These are phyloP conservation scores for Planoprotostelium fungivorum DNA, from an alignment of 78 protist species.

Conservation along the genomic window DNA sequence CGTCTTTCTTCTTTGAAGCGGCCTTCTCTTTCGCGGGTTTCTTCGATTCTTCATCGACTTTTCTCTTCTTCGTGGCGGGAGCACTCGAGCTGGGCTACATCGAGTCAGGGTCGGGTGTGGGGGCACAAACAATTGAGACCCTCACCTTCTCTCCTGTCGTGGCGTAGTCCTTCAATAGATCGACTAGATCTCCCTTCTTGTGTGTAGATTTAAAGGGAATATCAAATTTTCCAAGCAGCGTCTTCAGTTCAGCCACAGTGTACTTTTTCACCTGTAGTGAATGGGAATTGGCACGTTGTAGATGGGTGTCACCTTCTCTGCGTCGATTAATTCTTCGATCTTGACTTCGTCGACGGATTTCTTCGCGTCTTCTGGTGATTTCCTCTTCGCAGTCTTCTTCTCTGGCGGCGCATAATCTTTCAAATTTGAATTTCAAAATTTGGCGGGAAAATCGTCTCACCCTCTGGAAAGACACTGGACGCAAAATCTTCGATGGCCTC, in stretches of 20 bases:
- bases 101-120: no score
- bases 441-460: no score
- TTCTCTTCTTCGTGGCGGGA: no score
- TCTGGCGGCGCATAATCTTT: neutral
- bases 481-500: constrained; percentile 12
- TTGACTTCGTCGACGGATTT: neutral
- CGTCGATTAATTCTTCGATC: neutral
- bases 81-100: no score
- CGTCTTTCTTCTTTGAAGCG: no score
- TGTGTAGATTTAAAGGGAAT: neutral
- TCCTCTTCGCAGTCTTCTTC: neutral
- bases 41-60: no score
- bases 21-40: no score
- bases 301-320: constrained; percentile 12
- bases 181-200: neutral
- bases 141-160: neutral
- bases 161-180: neutral
- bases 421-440: no score
- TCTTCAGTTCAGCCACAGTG: constrained; percentile 16
- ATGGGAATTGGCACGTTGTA: neutral
- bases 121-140: no score
- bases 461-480: constrained; percentile 18
- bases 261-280: constrained; percentile 20
- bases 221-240: constrained; percentile 17
- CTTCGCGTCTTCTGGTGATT: neutral